Evolutionary conservation across 306 rosid genomes (phyloP).

Genomic region (Luffa aegyptiaca): DNA sequence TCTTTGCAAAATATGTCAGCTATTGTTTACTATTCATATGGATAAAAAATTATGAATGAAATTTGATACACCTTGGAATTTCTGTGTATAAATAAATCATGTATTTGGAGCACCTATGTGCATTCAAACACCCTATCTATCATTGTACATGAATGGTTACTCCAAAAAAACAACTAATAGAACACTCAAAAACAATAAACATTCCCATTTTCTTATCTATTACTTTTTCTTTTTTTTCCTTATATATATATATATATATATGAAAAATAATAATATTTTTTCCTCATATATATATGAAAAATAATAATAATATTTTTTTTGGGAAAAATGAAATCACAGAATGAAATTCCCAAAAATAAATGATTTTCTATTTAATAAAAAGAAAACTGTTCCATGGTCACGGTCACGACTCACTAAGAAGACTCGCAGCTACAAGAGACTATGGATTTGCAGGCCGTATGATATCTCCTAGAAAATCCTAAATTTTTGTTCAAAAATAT

Average conservation of each 20-base stretch:
- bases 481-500: neutral
- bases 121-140: neutral
- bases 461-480: neutral
- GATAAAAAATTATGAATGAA: neutral
- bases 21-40: neutral
- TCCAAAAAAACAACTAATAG: neutral
- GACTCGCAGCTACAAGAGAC: neutral
- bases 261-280: too few species aligned
- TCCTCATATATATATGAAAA: too few species aligned
- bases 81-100: neutral
- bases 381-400: neutral
- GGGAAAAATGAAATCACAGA: neutral
- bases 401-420: neutral
- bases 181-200: neutral
- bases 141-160: neutral
- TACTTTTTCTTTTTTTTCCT: neutral
- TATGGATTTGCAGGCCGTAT: neutral
- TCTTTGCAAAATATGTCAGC: neutral
- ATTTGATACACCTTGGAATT: neutral
- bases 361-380: neutral
- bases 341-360: neutral
- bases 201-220: neutral
- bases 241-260: too few species aligned
- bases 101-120: neutral
- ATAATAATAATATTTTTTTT: neutral